Base-by-base conservation (phyloP, 1,139 yeast species). In the Sugiyamaella xylanicola region DNA sequence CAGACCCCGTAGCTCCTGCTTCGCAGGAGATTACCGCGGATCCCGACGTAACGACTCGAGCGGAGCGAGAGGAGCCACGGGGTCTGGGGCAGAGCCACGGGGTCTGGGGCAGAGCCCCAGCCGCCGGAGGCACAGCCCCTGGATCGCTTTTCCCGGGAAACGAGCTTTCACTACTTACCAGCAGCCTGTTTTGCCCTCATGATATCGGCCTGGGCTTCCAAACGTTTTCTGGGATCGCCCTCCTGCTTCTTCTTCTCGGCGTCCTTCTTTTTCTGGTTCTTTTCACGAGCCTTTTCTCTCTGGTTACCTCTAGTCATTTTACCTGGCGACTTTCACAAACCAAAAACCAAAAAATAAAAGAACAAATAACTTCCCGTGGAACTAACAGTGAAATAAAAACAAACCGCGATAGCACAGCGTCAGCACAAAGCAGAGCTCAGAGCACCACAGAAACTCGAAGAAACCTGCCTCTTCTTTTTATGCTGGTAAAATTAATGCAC, bases 281-380 rank as follows among this genome's bases (percentile, higher is more conserved):
- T 92, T 59, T 86, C 91, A 69, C 99, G 82, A 27, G 97, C 97
- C 66, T 88, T 81, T 51, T 93, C 99, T 72, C 99, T 82, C 74
- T 93, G 98, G 73, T 93, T 93, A 32, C 99, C 99, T 78, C 99
- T 83, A 53, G 96, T 86, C 98, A 92, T 92, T 53, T 52, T 69
- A 51, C 17, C 29, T 19, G 32, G 16, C 37, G 15, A 44, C 15
- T 21, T 29, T 9, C 5, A 25, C 29, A 46, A 46, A 46, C 22
- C 16, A 46, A 4, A 17, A 35, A 16, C 32, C 22, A 48, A 48
- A 35, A 27, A 39, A 29, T 21, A 20, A 2, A 43, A 16, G 2
- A n/a, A 32, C 46, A 25, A 27, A 27, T 16, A 16, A 25, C 11
- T n/a, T 25, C 20, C 20, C 2, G 36, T 16, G 25, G 29, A 9